Evolutionary conservation across 257 asterid species (phyloP).

Genomic region (Linderniella brevidens): DNA sequence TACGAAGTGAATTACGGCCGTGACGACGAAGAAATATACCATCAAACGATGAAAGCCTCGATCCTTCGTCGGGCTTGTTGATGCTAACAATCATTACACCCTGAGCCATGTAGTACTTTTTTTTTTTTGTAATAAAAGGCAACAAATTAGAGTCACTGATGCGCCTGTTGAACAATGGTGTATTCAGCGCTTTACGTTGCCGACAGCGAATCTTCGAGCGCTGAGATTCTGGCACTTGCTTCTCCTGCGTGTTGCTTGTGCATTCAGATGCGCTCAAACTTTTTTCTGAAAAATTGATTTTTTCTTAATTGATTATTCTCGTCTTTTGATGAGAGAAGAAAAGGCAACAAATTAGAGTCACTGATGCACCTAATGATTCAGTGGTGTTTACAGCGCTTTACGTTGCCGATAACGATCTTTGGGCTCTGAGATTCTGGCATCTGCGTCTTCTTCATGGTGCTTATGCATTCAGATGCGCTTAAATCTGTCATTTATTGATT

Average conservation of each 20-base stretch:
- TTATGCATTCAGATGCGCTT: conserved; percentile 40
- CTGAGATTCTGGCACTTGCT: conserved; percentile 37
- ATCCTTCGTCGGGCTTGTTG: conserved; percentile 24
- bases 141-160: conserved; percentile 63
- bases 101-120: conserved; percentile 17
- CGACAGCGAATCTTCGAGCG: conserved; percentile 21
- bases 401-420: conserved; percentile 45
- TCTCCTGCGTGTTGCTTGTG: conserved; percentile 9
- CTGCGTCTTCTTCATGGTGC: conserved; percentile 5
- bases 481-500: conserved; percentile 9
- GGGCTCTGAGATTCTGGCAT: conserved; percentile 41
- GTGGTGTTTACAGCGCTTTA: conserved; percentile 55
- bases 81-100: conserved; percentile 7
- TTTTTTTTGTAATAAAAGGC: conserved; percentile 10
- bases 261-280: conserved; percentile 39
- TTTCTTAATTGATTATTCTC: not conserved
- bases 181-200: conserved; percentile 70
- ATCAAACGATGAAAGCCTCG: conserved; percentile 29
- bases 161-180: conserved; percentile 33
- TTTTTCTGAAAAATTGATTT: conserved; percentile 3
- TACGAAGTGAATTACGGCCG: not conserved
- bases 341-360: conserved; percentile 59
- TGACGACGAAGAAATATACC: conserved; percentile 10
- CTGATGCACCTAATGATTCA: conserved; percentile 27
- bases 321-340: too few relatives aligned